Conservation (phyloP, 108 stramenopile genomes). For the Mayamaea pseudoterrestris region DNA sequence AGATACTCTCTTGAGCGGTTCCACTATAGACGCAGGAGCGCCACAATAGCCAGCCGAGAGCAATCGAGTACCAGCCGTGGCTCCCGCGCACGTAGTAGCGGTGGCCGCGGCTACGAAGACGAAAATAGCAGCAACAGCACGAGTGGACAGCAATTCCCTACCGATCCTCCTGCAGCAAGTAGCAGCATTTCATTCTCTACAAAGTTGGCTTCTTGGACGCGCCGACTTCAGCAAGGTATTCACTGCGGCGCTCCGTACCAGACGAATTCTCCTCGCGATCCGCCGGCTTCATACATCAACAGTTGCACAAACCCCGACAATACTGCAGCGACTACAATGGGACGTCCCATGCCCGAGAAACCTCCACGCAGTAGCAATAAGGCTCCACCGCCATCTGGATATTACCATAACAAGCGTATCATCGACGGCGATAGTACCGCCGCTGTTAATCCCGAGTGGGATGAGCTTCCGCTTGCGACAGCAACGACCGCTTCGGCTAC, state of each 20-base stretch:
- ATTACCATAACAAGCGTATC: not conserved
- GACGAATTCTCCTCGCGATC: not conserved
- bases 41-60: too few relatives aligned
- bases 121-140: not conserved
- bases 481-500: constrained; percentile 51
- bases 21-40: too few relatives aligned
- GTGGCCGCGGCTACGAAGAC: not conserved
- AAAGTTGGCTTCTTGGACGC: not conserved
- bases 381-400: not conserved
- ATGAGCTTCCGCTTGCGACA: constrained; percentile 40
- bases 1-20: too few relatives aligned
- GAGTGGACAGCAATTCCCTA: not conserved
- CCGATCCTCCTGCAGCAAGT: not conserved
- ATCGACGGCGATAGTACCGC: not conserved
- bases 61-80: too few relatives aligned
- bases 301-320: not conserved
- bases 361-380: not conserved
- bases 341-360: not conserved
- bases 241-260: not conserved
- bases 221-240: not conserved
- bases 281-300: too few relatives aligned
- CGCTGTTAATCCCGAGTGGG: constrained; percentile 14
- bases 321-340: not conserved
- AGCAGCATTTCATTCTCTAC: not conserved
- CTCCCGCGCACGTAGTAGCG: constrained; percentile 3